These are phyloP conservation scores for Calonectria ilicicola DNA, from an alignment of 2,329 filamentous ascomycete genomes.

Conservation along the genomic window DNA sequence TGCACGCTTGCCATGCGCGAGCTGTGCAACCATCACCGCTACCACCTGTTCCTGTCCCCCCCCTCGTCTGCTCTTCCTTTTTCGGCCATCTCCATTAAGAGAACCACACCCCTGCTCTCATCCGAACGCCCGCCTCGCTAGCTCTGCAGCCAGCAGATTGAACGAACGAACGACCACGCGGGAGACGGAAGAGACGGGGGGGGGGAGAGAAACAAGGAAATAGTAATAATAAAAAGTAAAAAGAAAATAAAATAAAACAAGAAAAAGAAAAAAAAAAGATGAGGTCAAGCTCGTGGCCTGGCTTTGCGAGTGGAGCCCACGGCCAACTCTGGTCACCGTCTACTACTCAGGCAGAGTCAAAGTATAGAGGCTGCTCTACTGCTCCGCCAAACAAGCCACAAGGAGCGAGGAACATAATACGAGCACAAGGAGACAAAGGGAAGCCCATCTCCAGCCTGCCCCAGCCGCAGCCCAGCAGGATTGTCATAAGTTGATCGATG, in stretches of 20 bases:
- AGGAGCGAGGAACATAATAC: neutral
- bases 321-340: neutral
- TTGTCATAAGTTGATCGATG: neutral
- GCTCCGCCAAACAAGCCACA: neutral
- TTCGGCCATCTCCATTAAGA: neutral
- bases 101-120: neutral
- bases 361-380: neutral
- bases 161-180: neutral
- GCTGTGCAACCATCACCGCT: neutral
- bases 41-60: neutral
- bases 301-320: neutral
- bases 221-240: neutral
- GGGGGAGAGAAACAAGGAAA: neutral
- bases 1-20: neutral
- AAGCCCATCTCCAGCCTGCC: neutral
- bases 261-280: neutral
- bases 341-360: neutral
- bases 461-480: neutral
- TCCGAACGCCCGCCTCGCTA: conserved; percentile 3
- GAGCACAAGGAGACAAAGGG: neutral
- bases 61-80: neutral
- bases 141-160: neutral
- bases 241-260: neutral
- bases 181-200: neutral
- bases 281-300: neutral